Base-by-base conservation (phyloP, 2,329 filamentous ascomycete species). In the Xylaria sp. region DNA sequence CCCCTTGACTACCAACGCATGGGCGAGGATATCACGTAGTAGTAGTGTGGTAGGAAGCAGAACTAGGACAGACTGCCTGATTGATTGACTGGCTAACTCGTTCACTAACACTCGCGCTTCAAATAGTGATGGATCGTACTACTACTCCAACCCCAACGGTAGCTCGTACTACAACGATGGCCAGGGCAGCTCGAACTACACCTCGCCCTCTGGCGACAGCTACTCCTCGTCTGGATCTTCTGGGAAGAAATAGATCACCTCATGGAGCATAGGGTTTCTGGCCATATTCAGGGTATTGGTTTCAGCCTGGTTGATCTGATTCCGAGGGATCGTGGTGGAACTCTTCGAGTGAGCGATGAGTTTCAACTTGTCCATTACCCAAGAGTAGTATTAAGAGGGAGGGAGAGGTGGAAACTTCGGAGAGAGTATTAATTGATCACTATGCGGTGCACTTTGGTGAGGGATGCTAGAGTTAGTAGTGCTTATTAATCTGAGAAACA, bases 111-210 rank as follows among this genome's bases (percentile, higher is more conserved):
- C 28, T 28, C 28, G 2, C 28, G 44, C 44, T n/a, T 37, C 20
- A 7, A 18, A 58, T 28, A 88, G 86, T 25, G 76, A 92, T 74
- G 89, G 90, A 46, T 91, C 89, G 1, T 93, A 93, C 84, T 92
- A 93, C 82, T 93, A 92, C 81, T 87, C 86, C 77, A 93, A 92
- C 81, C 81, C 89, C 55, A 86, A 91, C 71, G 89, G 89, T 15
- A 91, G 87, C 76, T 90, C 87, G 48, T 93, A 93, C 82, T 82
- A 92, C 84, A 91, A 91, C 80, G 79, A 84, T 73, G 89, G 89
- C 54, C 77, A 78, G 12, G 90, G 90, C 6, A 76, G 80, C 58
- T 86, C 88, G 28, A 88, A 80, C 20, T 93, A 92, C 80, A 92
- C 87, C 20, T 74, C 88, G 10, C 80, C 90, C 7, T 81, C 82